Evolutionary conservation across 2,329 filamentous ascomycete species (phyloP).

Genomic region (Stylonectria norvegica): DNA sequence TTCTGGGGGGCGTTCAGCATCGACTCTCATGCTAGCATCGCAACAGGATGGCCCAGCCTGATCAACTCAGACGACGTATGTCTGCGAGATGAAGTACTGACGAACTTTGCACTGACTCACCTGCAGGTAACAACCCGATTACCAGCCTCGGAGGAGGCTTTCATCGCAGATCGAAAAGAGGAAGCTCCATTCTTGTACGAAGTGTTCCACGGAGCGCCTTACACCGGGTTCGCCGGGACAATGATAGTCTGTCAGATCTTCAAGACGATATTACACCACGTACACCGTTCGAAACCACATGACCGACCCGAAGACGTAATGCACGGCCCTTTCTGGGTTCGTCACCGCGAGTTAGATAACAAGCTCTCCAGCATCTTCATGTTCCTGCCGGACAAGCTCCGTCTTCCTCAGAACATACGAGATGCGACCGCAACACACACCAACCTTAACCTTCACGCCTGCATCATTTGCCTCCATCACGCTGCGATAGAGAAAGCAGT

Average conservation of each 20-base stretch:
- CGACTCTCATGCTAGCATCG: conserved; percentile 82
- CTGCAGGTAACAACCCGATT: conserved; percentile 68
- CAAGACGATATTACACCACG: conserved; percentile 75
- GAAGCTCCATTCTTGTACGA: conserved; percentile 61
- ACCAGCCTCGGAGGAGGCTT: conserved; percentile 77
- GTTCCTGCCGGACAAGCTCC: conserved; percentile 70
- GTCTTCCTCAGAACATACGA: conserved; percentile 64
- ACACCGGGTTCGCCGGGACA: conserved; percentile 71
- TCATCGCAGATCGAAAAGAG: conserved; percentile 62
- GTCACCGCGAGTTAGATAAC: conserved; percentile 80
- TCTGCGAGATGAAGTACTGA: too few relatives aligned
- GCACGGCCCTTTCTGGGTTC: conserved; percentile 78
- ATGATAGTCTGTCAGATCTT: conserved; percentile 75
- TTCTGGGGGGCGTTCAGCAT: conserved; percentile 85
- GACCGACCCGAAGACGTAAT: conserved; percentile 72
- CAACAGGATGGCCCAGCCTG: conserved; percentile 84
- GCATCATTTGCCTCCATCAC: conserved; percentile 84
- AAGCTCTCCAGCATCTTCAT: conserved; percentile 74
- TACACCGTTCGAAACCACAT: conserved; percentile 66
- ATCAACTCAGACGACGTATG: conserved; percentile 68
- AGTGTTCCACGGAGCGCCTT: conserved; percentile 56
- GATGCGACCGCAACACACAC: conserved; percentile 74
- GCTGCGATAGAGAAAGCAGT: conserved; percentile 82
- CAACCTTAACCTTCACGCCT: conserved; percentile 86
- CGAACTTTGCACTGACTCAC: conserved; percentile 3